A percentile compares a stretch with the other conserved stretches of the same genome.
Conservation (phyloP, 106 monocot species). For the Amphibolis antarctica region DNA sequence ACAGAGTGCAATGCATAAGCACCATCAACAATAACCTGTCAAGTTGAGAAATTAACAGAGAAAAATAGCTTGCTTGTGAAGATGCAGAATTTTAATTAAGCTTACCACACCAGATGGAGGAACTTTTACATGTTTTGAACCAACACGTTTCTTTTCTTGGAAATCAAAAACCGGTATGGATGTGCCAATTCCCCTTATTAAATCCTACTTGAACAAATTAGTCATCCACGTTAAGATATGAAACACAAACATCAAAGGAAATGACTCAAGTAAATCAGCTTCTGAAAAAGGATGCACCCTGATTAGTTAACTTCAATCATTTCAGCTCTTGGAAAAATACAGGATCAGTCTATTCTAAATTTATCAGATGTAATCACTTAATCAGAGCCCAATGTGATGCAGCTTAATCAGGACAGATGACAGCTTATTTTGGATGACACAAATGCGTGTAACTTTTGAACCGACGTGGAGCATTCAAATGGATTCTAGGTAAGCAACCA, state of each 20-base stretch:
- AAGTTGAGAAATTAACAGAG: not conserved
- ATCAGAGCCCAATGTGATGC: no score
- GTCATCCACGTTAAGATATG: slow-evolving; percentile 1
- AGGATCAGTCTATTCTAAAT: no score
- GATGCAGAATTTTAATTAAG: not conserved
- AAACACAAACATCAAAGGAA: not conserved
- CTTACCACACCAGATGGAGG: slow-evolving; percentile 67
- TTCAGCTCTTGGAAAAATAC: no score
- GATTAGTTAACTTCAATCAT: no score
- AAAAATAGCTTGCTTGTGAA: not conserved
- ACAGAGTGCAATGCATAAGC: slow-evolving; percentile 91
- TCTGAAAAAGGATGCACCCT: no score
- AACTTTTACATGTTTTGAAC: slow-evolving; percentile 41
- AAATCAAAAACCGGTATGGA: slow-evolving; percentile 85
- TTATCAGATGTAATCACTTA: no score
- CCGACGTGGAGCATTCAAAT: no score
- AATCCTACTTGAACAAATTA: slow-evolving; percentile 40
- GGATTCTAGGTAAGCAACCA: not conserved
- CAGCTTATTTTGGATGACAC: no score
- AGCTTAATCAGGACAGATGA: no score
- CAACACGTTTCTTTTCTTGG: slow-evolving; percentile 63
- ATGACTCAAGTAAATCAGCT: no score
- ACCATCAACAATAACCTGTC: slow-evolving; percentile 92
- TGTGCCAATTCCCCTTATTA: slow-evolving; percentile 61
- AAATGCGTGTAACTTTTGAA: no score